phyloP scores from a whole-genome alignment of 148 eudicot species.

The Agrostemma githago region DNA sequence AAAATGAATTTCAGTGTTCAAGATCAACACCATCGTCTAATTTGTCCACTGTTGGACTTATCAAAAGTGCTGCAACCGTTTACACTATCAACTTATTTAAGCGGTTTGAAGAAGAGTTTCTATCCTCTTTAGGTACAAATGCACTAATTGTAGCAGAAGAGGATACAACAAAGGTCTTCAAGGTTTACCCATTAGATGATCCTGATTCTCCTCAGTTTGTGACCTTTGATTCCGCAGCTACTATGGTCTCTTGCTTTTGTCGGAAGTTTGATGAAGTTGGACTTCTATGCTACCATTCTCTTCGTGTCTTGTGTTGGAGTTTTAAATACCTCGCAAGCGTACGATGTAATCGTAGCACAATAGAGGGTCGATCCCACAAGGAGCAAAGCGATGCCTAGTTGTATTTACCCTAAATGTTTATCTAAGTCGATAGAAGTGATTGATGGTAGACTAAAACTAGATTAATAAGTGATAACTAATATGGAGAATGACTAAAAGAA shows the following conservation, averaged over 20 bases:
- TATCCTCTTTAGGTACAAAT: not conserved
- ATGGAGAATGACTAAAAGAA: too few species aligned
- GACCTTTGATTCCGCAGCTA: not conserved
- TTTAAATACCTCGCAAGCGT: too few species aligned
- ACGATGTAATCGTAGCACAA: too few species aligned
- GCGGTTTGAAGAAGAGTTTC: not conserved
- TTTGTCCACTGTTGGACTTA: too few species aligned
- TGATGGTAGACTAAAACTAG: too few species aligned
- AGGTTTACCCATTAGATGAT: not conserved
- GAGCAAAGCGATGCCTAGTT: too few species aligned
- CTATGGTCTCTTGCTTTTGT: not conserved
- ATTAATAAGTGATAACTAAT: too few species aligned
- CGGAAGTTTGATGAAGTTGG: not conserved
- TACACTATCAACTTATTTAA: not conserved
- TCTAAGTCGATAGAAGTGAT: too few species aligned
- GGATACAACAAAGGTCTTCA: not conserved
- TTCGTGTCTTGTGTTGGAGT: constrained; percentile 8
- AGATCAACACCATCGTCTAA: not conserved
- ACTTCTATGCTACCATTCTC: not conserved
- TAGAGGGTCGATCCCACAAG: too few species aligned
- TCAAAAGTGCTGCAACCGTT: not conserved
- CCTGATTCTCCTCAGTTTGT: not conserved
- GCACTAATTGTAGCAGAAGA: not conserved
- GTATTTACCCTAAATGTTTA: too few species aligned
- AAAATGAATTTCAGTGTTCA: not conserved